Evolutionary conservation across 1,284 basidiomycete species (phyloP), one percentile per base, ranked within the genome.

Genomic region (Pulveroboletus sp.): DNA sequence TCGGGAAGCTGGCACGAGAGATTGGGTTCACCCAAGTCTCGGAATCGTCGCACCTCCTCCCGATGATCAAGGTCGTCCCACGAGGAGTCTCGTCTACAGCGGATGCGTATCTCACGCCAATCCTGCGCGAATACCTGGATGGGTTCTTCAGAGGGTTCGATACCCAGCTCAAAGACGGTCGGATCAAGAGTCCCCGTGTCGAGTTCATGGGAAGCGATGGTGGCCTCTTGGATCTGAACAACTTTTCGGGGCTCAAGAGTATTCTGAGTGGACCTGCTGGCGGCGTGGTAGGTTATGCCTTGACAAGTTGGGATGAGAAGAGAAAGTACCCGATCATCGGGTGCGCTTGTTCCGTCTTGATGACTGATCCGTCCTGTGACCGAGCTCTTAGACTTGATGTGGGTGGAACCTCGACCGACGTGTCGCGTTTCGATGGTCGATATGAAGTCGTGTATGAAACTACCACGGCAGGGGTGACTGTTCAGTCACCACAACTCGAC

Each of bases 51-150:
- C 85, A 89, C 61, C 82, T 98, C 10, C 84, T 95, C 53, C 92
- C 96, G 3, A 96, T 96, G 93, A 96, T 97, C 76, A 92, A 92
- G 74, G 91, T 97, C 82, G 93, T 98, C 5, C 90, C 94, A 1
- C 88, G 96, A 7, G 96, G 94, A 1, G 87, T 92, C 5, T 96
- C 93, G 0, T 88, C 93, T 0, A 97, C 94, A 0, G 96, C 95
- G 0, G 96, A 99, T 66, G 97, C 96, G 2, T 99, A 99, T 72
- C 84, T 98, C 29, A 98, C 96, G 0, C 96, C 96, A 1, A 91
- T 97, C 46, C 75, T 98, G 35, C 78, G 83, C 24, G 81, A 85
- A 29, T 98, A 98, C 68, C 82, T 98, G n/a, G 88, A 95, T 62
- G 92, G 94, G 0, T 97, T 98, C 78, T 97, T 95, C 74, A 73